phyloP scores from a whole-genome alignment of 768 basidiomycete genomes.

The Trametopsis cervina region DNA sequence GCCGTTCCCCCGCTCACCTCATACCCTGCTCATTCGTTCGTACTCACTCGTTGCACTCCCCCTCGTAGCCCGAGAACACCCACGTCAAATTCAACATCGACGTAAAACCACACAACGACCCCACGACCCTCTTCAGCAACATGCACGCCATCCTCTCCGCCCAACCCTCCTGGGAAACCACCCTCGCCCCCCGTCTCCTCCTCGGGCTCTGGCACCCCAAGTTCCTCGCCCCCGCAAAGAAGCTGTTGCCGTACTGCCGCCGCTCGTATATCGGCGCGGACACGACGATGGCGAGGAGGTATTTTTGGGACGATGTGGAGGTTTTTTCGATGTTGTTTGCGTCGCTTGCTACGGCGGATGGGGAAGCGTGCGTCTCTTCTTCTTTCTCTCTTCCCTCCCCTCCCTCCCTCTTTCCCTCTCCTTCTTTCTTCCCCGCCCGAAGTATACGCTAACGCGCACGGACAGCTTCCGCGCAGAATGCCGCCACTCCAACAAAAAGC shows the following conservation, averaged over 20 bases:
- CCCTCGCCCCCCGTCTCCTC: constrained; percentile 72
- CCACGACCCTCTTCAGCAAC: constrained; percentile 72
- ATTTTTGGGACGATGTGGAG: constrained; percentile 85
- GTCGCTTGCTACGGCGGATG: constrained; percentile 63
- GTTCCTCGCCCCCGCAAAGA: constrained; percentile 74
- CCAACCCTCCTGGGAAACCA: constrained; percentile 66
- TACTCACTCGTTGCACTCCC: no score
- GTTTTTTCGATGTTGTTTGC: constrained; percentile 83
- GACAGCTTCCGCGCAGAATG: constrained; percentile 79
- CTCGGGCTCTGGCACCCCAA: constrained; percentile 89
- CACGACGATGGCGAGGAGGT: constrained; percentile 65
- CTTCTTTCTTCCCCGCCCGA: not conserved
- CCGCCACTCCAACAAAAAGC: constrained; percentile 66
- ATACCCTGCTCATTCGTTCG: no score
- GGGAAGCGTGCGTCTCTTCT: constrained; percentile 45
- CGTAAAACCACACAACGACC: constrained; percentile 91
- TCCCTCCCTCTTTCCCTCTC: not conserved
- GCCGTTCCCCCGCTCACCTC: not conserved
- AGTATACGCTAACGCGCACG: not conserved
- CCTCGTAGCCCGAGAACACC: constrained; percentile 56
- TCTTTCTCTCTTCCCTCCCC: not conserved
- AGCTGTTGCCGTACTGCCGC: constrained; percentile 72
- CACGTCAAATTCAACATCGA: constrained; percentile 84
- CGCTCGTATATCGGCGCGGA: constrained; percentile 81
- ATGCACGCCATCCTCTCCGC: constrained; percentile 64